A percentile compares a stretch with the other conserved stretches of the same genome.
Conservation (phyloP, 768 basidiomycete species). For the Hemileccinum rubropunctum region DNA sequence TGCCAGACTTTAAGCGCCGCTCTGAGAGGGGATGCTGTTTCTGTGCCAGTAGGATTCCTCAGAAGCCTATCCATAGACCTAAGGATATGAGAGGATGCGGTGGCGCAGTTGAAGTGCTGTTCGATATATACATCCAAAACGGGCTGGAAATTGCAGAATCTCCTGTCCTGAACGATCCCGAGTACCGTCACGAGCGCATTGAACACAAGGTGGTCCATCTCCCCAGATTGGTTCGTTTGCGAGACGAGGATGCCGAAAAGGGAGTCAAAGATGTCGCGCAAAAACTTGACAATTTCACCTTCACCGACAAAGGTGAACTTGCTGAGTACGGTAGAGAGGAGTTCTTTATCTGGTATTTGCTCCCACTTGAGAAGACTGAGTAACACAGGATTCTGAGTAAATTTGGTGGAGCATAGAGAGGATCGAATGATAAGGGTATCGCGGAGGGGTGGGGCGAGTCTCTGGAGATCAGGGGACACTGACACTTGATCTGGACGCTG, state of each 20-base stretch:
- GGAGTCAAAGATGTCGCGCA: conserved; percentile 88
- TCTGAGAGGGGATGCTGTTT: conserved; percentile 75
- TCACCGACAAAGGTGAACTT: conserved; percentile 93
- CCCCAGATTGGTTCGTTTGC: conserved; percentile 64
- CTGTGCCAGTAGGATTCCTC: conserved; percentile 63
- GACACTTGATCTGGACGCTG: conserved; percentile 59
- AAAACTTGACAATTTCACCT: conserved; percentile 91
- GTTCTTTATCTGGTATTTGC: conserved; percentile 56
- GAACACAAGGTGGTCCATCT: conserved; percentile 86
- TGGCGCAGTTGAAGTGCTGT: conserved; percentile 77
- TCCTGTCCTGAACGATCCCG: conserved; percentile 87
- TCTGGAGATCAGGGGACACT: conserved; percentile 59
- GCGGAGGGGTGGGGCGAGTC: conserved; percentile 63
- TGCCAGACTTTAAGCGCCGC: conserved; percentile 96
- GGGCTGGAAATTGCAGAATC: conserved; percentile 93
- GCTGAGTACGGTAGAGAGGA: conserved; percentile 67
- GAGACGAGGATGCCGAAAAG: conserved; percentile 88
- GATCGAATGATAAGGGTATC: conserved; percentile 83
- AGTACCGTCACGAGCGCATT: conserved; percentile 89
- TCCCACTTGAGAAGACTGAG: conserved; percentile 83
- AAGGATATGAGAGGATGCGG: conserved; percentile 82
- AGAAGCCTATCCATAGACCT: conserved; percentile 85
- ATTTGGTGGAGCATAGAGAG: conserved; percentile 88
- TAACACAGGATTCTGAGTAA: conserved; percentile 87
- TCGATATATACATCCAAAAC: conserved; percentile 94